Percentiles rank a stretch among this genome's conserved stretches.
Conservation (phyloP, 2,329 filamentous ascomycete species). For the Microcera coccophila region DNA sequence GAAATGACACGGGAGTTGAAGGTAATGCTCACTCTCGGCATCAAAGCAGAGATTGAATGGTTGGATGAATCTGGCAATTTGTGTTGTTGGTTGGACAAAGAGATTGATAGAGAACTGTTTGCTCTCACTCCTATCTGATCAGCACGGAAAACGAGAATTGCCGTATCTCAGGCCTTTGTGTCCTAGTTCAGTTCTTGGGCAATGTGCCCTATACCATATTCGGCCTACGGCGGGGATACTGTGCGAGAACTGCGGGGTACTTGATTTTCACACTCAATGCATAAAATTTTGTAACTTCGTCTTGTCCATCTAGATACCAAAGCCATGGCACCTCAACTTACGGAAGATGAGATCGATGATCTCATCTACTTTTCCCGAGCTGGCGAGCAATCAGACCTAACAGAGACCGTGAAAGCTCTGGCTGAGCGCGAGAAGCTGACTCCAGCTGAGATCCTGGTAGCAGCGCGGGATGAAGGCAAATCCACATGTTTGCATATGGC, state of each 20-base stretch:
- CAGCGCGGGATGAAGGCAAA: constrained; percentile 68
- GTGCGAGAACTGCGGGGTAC: constrained; percentile 36
- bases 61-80: constrained; percentile 55
- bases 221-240: too few relatives aligned
- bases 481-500: constrained; percentile 90
- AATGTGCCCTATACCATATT: too few relatives aligned
- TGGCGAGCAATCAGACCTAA: constrained; percentile 70
- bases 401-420: constrained; percentile 54
- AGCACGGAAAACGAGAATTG: too few relatives aligned
- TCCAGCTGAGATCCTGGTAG: constrained; percentile 61
- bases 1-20: constrained; percentile 58
- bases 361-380: constrained; percentile 81
- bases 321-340: constrained; percentile 52
- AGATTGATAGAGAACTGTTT: constrained; percentile 9
- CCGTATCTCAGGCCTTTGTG: too few relatives aligned
- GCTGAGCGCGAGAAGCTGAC: constrained; percentile 58
- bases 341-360: constrained; percentile 83
- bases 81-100: constrained; percentile 46
- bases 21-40: constrained; percentile 66
- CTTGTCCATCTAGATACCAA: constrained; percentile 11
- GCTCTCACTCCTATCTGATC: too few relatives aligned
- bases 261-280: constrained; percentile 36
- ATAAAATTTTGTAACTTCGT: constrained; percentile 30
- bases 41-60: constrained; percentile 75
- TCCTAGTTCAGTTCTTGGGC: too few relatives aligned